These are phyloP conservation scores for Nicotiana tabacum DNA, from an alignment of 257 asterid genomes.

Conservation along the genomic window DNA sequence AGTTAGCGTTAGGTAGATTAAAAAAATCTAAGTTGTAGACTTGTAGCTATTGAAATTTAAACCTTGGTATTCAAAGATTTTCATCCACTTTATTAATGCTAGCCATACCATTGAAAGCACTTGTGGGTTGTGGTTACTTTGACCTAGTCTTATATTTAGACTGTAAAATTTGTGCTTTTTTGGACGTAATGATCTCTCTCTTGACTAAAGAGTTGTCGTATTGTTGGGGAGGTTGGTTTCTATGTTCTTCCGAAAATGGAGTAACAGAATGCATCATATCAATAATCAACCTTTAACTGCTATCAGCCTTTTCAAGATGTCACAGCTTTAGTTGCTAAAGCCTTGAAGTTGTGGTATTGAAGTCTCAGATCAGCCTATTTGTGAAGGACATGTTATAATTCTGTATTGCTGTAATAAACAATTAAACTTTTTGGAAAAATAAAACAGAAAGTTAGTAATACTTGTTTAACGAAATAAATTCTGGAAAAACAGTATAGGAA, in stretches of 20 bases:
- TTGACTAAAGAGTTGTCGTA: neutral
- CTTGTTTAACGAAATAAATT: too few relatives aligned
- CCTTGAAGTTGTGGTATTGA: neutral
- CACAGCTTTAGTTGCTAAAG: neutral
- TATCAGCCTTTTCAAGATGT: neutral
- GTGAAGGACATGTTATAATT: neutral
- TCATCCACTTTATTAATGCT: neutral
- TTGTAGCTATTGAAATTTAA: neutral
- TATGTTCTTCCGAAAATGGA: neutral
- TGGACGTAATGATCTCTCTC: neutral
- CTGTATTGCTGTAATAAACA: too few relatives aligned
- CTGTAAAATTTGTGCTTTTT: too few relatives aligned
- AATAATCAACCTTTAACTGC: neutral
- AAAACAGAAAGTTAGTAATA: too few relatives aligned
- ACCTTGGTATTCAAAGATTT: neutral
- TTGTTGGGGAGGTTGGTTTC: neutral
- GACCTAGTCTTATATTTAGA: neutral
- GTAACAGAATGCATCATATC: neutral
- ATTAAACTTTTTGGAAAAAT: too few relatives aligned
- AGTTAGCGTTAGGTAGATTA: neutral
- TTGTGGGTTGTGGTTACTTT: too few relatives aligned
- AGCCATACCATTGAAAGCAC: too few relatives aligned
- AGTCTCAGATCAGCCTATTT: neutral
- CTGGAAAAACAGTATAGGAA: too few relatives aligned
- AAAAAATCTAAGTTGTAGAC: neutral